phyloP scores from a whole-genome alignment of 495 filamentous ascomycete genomes.

The Usnea hakonensis region DNA sequence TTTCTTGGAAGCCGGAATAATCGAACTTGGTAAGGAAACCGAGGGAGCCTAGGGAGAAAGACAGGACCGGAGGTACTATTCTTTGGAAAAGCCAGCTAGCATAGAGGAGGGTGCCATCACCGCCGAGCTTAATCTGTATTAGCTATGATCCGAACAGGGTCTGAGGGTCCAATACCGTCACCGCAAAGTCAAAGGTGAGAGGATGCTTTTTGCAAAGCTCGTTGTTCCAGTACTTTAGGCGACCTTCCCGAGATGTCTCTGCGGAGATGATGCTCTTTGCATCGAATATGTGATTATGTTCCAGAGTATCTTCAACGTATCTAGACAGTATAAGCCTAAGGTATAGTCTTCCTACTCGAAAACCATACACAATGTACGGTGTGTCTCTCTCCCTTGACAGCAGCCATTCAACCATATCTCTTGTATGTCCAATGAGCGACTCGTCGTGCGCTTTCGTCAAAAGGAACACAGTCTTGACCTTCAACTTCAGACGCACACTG shows the following conservation, averaged over 20 bases:
- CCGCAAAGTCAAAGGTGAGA: slow-evolving; percentile 85
- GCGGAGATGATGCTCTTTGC: slow-evolving; percentile 50
- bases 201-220: slow-evolving; percentile 68
- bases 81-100: slow-evolving; percentile 95
- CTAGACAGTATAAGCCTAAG: slow-evolving; percentile 19
- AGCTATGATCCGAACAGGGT: slow-evolving; percentile 5
- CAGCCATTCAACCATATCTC: slow-evolving; percentile 77
- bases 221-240: slow-evolving; percentile 76
- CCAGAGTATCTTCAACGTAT: slow-evolving; percentile 67
- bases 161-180: slow-evolving; percentile 47
- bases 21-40: slow-evolving; percentile 97
- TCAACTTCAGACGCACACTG: slow-evolving; percentile 68
- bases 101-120: slow-evolving; percentile 92
- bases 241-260: slow-evolving; percentile 45
- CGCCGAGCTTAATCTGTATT: slow-evolving; percentile 53
- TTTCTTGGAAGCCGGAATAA: slow-evolving; percentile 64
- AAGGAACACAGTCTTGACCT: slow-evolving; percentile 75
- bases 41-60: slow-evolving; percentile 83
- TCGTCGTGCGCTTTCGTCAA: slow-evolving; percentile 85
- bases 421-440: slow-evolving; percentile 67
- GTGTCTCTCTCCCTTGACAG: slow-evolving; percentile 63
- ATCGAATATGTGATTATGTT: slow-evolving; percentile 64
- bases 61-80: slow-evolving; percentile 89
- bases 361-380: slow-evolving; percentile 58
- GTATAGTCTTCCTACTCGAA: background rate